These are phyloP conservation scores for sunflower (Helianthus annuus) DNA, from an alignment of 129 eudicot genomes.

Conservation along the genomic window HanXRQr2.0-SUNRISE NC_035448.2:168168249-168168748, in stretches of 20 bases:
- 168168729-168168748: slow-evolving; percentile 16
- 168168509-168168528: slow-evolving; percentile 18
- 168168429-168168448: too few species aligned
- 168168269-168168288: slow-evolving; percentile 14
- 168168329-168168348: slow-evolving; percentile 15
- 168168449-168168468: too few species aligned
- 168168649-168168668: too few species aligned
- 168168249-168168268: too few species aligned
- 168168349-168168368: slow-evolving; percentile 20
- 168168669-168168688: too few species aligned
- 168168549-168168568: background rate
- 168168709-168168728: too few species aligned
- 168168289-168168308: slow-evolving; percentile 14
- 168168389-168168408: too few species aligned
- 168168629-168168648: too few species aligned
- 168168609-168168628: too few species aligned
- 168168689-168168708: too few species aligned
- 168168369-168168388: slow-evolving; percentile 1
- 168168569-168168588: slow-evolving; percentile 12
- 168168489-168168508: slow-evolving; percentile 18
- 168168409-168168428: too few species aligned
- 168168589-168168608: slow-evolving; percentile 26
- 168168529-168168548: slow-evolving; percentile 10
- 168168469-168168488: too few species aligned
- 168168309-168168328: slow-evolving; percentile 27